Base-by-base conservation (phyloP, 257 asterid genomes). In the Phtheirospermum japonicum region DNA sequence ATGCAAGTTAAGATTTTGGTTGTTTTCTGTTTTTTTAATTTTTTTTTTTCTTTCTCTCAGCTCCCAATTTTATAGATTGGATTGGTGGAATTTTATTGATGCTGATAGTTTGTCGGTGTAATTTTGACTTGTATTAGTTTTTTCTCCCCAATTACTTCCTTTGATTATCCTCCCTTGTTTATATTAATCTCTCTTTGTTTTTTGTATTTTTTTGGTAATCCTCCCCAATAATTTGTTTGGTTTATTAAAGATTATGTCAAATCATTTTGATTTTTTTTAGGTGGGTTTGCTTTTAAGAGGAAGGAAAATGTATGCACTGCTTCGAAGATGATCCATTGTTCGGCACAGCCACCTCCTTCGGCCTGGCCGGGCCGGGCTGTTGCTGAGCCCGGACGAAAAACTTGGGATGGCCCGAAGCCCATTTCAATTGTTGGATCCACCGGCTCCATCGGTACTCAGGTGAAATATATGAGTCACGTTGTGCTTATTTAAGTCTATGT, bases 391-490 rank as follows among this genome's bases (percentile, higher is more conserved):
- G 88, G 77, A 2, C 76, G 79, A 36, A 83, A 78, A 76, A 77
- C 23, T 43, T 93, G 99, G 99, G 92, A 83, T 3, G 99, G 99
- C 20, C 97, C 90, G 8, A 93, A 93, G 79, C 99, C 97, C 61
- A 89, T 93, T 65, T 83, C 99, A 9, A 58, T 93, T 37, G 82
- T 93, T 76, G 99, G 99, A 52, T 93, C 99, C 43, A 93, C 99
- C 61, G 99, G 99, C 67, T 93, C 99, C 53, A 87, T 93, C 64
- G 99, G 99, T 45, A 89, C 97, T 23, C 99, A 93, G 97, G 99
- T 93, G 52, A 73, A 68, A 55, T 26, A 28, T 37, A 17, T 51
- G 16, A 57, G 2, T 45, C 63, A 2, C n/a, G n/a, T 46, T 2
- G 36, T 45, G 42, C 13, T 69, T 71, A 23, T n/a, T n/a, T n/a